Percentiles rank a stretch among this genome's conserved stretches.
Conservation (phyloP, 2,329 filamentous ascomycete genomes). For the Colletotrichum cordylinicola region DNA sequence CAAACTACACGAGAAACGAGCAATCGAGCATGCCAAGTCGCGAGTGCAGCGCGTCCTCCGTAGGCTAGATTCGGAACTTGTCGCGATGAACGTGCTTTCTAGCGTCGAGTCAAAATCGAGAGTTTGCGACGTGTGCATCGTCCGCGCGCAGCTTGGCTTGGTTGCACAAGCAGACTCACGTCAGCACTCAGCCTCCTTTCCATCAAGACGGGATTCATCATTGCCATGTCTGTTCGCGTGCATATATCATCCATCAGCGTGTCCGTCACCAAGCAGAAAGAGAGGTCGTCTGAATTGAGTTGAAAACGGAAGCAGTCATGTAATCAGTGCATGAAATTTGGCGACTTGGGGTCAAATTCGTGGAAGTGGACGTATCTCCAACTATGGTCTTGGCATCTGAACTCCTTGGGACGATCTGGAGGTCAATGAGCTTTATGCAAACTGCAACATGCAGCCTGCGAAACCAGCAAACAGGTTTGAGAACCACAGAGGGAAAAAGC, state of each 20-base stretch:
- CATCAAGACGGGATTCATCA: background rate
- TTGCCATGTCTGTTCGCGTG: background rate
- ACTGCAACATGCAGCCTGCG: background rate
- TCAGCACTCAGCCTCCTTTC: background rate
- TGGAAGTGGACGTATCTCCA: background rate
- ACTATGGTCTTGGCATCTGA: background rate
- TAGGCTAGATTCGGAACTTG: constrained; percentile 1
- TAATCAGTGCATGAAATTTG: background rate
- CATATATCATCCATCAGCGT: background rate
- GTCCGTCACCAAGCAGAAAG: background rate
- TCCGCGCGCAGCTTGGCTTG: background rate
- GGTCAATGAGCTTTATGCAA: constrained; percentile 1
- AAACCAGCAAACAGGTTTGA: background rate
- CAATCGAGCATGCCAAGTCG: background rate
- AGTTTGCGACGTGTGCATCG: background rate
- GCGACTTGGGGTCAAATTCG: background rate
- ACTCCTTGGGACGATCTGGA: constrained; percentile 1
- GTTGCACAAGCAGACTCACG: background rate
- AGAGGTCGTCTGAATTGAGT: background rate
- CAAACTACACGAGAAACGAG: background rate
- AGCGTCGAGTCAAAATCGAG: background rate
- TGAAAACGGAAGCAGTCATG: background rate
- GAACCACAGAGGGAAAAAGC: background rate
- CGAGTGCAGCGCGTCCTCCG: background rate
- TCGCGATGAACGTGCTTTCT: constrained; percentile 13